A percentile compares a stretch with the other conserved stretches of the same genome.
Evolutionary conservation across 148 eudicot species (phyloP).

Genomic region (Heliamphora exappendiculata): DNA sequence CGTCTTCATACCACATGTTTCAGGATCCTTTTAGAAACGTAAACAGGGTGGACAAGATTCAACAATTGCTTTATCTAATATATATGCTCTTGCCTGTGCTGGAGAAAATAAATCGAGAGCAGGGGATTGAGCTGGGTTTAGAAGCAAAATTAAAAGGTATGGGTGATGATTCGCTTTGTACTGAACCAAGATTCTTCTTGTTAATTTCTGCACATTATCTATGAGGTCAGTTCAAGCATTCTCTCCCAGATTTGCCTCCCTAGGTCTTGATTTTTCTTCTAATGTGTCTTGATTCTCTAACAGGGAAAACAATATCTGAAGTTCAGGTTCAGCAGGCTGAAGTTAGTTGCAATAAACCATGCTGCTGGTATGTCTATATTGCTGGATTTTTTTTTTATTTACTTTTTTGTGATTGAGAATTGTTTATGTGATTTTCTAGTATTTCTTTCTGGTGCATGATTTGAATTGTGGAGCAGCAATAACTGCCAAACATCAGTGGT

Average conservation of each 20-base stretch:
- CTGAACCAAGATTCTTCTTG: not conserved
- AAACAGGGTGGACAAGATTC: slow-evolving; percentile 32
- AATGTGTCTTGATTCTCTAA: slow-evolving; percentile 16
- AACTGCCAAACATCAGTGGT: slow-evolving; percentile 67
- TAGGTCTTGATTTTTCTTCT: slow-evolving; percentile 9
- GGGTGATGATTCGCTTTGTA: not conserved
- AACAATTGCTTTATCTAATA: slow-evolving; percentile 58
- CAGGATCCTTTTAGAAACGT: slow-evolving; percentile 35
- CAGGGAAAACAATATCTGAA: slow-evolving; percentile 52
- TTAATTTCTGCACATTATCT: not conserved
- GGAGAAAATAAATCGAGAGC: slow-evolving; percentile 50
- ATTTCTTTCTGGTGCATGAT: slow-evolving; percentile 9
- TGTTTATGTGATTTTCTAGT: slow-evolving; percentile 10
- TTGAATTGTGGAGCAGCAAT: slow-evolving; percentile 45
- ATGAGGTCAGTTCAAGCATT: not conserved
- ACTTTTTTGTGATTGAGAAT: not conserved
- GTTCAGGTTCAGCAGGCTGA: slow-evolving; percentile 59
- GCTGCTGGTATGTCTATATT: slow-evolving; percentile 52
- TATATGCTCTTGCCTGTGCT: slow-evolving; percentile 68
- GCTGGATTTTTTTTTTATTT: not conserved
- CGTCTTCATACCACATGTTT: slow-evolving; percentile 6
- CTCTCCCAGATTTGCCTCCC: not conserved
- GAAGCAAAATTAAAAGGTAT: slow-evolving; percentile 75
- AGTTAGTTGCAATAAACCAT: slow-evolving; percentile 31
- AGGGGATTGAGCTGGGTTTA: slow-evolving; percentile 45